Evolutionary conservation across 2,329 filamentous ascomycete genomes (phyloP).

Genomic region (Sporothrix sp.): DNA sequence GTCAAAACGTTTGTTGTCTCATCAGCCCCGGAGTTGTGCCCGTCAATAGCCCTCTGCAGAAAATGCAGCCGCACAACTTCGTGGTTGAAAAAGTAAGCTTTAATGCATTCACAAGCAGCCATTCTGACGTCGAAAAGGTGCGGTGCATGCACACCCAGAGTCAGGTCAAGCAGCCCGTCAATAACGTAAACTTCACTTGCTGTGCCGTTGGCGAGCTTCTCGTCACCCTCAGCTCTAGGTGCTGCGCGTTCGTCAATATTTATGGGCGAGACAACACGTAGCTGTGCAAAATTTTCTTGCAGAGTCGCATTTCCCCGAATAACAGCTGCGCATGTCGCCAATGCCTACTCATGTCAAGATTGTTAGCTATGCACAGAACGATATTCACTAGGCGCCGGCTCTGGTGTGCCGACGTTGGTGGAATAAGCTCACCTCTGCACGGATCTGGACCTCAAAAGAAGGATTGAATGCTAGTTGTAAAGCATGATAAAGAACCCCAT

Average conservation of each 20-base stretch:
- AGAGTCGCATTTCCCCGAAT: slow-evolving; percentile 71
- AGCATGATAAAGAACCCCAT: slow-evolving; percentile 68
- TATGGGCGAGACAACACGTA: slow-evolving; percentile 61
- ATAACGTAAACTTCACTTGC: slow-evolving; percentile 70
- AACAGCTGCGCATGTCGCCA: slow-evolving; percentile 77
- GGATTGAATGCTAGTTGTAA: slow-evolving; percentile 74
- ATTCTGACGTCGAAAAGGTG: slow-evolving; percentile 70
- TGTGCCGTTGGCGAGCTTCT: slow-evolving; percentile 36
- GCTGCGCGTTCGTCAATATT: slow-evolving; percentile 24
- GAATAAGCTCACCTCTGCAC: slow-evolving; percentile 55
- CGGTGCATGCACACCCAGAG: slow-evolving; percentile 56
- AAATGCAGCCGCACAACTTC: slow-evolving; percentile 76
- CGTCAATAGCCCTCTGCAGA: slow-evolving; percentile 76
- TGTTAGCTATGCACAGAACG: neutral
- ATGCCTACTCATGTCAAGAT: slow-evolving; percentile 43
- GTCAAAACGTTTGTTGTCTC: slow-evolving; percentile 83
- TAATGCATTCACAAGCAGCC: slow-evolving; percentile 80
- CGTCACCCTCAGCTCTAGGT: neutral
- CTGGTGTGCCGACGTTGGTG: no score
- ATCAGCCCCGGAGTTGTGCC: slow-evolving; percentile 65
- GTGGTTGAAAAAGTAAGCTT: slow-evolving; percentile 84
- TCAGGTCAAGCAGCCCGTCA: slow-evolving; percentile 78
- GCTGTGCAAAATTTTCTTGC: slow-evolving; percentile 82
- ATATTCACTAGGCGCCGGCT: neutral
- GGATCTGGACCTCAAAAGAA: slow-evolving; percentile 63